Base-by-base conservation (phyloP, 441 rosid genomes). In the Mallotus repandus region DNA sequence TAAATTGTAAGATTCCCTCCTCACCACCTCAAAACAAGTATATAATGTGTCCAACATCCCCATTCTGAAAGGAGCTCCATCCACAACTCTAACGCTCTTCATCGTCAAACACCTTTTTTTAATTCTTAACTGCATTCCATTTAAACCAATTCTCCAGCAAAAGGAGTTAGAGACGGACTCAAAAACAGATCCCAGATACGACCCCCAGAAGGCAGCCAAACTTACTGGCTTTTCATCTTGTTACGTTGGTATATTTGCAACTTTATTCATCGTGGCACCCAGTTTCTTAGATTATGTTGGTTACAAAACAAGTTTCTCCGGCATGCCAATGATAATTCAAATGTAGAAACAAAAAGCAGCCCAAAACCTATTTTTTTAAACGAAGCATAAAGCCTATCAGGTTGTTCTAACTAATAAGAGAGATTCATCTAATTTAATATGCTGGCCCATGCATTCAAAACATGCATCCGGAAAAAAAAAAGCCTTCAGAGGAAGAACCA, bases 231-330 rank as follows among this genome's bases (percentile, higher is more conserved):
- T n/a, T 48, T 48, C n/a, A 62, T 38, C 41, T 38, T 38, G 41
- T 38, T 38, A 4, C 7, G 7, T 6, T 41, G 5, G 21, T 4
- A 59, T 2, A n/a, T 49, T 32, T 48, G 57, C 66, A 38, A 71
- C 53, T 62, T 62, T 52, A 38, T 50, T 14, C 4, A 61, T 63
- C 67, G 48, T 50, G n/a, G 18, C 32, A 45, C 21, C 32, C 32
- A 38, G 8, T n/a, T 41, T 63, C 14, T 4, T 18, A 59, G 57
- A 50, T 60, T 25, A 71, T 48, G 46, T 48, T n/a, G 16, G 35
- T 48, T 25, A 16, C 3, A 59, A 0, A 71, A 25, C 59, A 60
- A 50, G 48, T 71, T 71, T 59, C 48, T 49, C 49, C 71, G 18
- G 12, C 41, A 38, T 4, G 41, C 11, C 14, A 11, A 15, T 19